Evolutionary conservation across 768 basidiomycete genomes (phyloP).

Genomic region (Termitomyces sp.): DNA sequence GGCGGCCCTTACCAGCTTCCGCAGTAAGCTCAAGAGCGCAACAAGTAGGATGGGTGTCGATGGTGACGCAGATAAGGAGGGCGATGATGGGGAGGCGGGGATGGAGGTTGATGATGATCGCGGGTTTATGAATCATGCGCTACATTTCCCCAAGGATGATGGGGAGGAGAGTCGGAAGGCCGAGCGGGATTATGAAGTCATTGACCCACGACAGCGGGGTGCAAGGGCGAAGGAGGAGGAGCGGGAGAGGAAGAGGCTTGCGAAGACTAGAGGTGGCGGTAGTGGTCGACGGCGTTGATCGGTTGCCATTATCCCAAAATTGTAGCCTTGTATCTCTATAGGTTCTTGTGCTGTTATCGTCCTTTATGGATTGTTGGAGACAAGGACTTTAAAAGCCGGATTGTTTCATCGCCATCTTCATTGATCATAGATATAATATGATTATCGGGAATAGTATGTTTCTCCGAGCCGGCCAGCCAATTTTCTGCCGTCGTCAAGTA

Average conservation of each 20-base stretch:
- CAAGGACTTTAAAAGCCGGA: neutral
- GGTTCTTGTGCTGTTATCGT: neutral
- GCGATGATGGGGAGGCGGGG: slow-evolving; percentile 36
- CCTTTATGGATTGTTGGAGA: neutral
- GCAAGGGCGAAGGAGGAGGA: slow-evolving; percentile 78
- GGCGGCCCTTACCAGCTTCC: slow-evolving; percentile 62
- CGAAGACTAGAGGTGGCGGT: slow-evolving; percentile 27
- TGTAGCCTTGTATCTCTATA: neutral
- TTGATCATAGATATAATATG: neutral
- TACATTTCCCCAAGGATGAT: slow-evolving; percentile 77
- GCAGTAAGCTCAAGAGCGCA: slow-evolving; percentile 55
- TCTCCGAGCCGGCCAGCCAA: neutral
- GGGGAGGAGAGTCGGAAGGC: slow-evolving; percentile 71
- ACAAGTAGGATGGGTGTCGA: slow-evolving; percentile 21
- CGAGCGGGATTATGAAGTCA: slow-evolving; percentile 84
- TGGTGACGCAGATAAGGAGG: slow-evolving; percentile 16
- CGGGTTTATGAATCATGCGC: slow-evolving; percentile 66
- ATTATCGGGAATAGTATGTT: neutral
- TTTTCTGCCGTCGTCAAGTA: neutral
- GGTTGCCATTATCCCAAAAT: neutral
- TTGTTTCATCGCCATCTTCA: neutral
- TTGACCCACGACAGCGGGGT: slow-evolving; percentile 71
- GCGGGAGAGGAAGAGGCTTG: slow-evolving; percentile 50
- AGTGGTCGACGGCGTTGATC: slow-evolving; percentile 21
- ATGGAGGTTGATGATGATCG: slow-evolving; percentile 77